Percentiles rank a stretch among this genome's conserved stretches.
Conservation (phyloP, 352 stramenopile genomes). For the Elongisporangium prolatum region DNA sequence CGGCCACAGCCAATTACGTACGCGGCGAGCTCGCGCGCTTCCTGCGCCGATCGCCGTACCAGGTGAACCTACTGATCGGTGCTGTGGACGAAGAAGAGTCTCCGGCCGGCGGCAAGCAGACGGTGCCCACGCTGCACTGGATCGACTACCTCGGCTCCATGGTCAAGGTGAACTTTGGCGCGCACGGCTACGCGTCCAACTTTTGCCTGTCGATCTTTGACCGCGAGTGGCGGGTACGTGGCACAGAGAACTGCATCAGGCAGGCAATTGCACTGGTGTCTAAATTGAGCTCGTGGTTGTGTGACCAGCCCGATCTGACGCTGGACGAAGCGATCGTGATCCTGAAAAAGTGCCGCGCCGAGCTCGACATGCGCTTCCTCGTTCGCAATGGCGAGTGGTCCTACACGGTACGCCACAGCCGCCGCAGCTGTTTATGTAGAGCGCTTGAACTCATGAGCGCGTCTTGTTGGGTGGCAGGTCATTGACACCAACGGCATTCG, state of each 20-base stretch:
- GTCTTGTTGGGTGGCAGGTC: slow-evolving; percentile 36
- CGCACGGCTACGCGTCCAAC: slow-evolving; percentile 78
- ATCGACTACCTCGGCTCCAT: slow-evolving; percentile 87
- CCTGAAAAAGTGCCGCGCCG: slow-evolving; percentile 72
- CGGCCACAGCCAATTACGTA: slow-evolving; percentile 82
- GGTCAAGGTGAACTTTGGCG: slow-evolving; percentile 84
- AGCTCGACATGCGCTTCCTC: slow-evolving; percentile 82
- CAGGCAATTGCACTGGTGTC: background rate
- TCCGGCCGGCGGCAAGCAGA: slow-evolving; percentile 17
- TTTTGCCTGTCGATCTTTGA: slow-evolving; percentile 88
- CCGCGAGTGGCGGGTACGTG: slow-evolving; percentile 72
- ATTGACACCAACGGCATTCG: slow-evolving; percentile 66
- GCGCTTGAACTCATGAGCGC: slow-evolving; percentile 2
- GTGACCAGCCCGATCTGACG: slow-evolving; percentile 69
- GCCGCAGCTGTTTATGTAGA: background rate
- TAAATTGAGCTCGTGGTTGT: slow-evolving; percentile 5
- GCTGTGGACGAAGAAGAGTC: slow-evolving; percentile 48
- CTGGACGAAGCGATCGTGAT: slow-evolving; percentile 71
- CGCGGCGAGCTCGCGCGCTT: slow-evolving; percentile 75
- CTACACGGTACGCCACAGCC: slow-evolving; percentile 42
- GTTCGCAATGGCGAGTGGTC: slow-evolving; percentile 85
- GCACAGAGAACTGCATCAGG: too few relatives aligned
- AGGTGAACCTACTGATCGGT: slow-evolving; percentile 83
- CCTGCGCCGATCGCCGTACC: slow-evolving; percentile 78
- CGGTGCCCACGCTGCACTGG: slow-evolving; percentile 78